A percentile compares a stretch with the other conserved stretches of the same genome.
Conservation (phyloP, 192 early-diverging fungal species). For the Coemansia reversa region DNA sequence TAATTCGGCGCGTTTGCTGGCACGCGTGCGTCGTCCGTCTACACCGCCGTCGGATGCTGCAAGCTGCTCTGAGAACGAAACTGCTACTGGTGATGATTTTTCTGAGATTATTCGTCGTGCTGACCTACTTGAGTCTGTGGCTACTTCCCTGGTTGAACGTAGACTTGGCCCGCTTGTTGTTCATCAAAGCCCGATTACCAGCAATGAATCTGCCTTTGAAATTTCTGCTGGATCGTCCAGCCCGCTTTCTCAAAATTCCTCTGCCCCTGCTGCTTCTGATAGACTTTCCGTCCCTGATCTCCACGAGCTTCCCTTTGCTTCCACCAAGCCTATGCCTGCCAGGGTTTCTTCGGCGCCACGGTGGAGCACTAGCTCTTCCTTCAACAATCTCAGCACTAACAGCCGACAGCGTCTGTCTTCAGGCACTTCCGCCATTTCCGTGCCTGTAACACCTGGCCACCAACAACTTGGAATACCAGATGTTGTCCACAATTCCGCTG, state of each 20-base stretch:
- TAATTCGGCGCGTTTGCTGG: slow-evolving; percentile 17
- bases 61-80: not conserved
- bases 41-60: not conserved
- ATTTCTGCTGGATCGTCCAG: not conserved
- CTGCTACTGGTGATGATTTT: not conserved
- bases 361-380: not conserved
- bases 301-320: not conserved
- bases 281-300: not conserved
- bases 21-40: slow-evolving; percentile 2
- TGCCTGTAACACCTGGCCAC: not conserved
- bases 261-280: not conserved
- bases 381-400: not conserved
- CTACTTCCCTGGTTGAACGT: slow-evolving; percentile 5
- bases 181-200: not conserved
- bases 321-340: not conserved
- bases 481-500: not conserved
- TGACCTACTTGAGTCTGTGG: slow-evolving; percentile 1
- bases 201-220: not conserved
- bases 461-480: slow-evolving; percentile 3
- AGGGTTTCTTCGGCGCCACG: not conserved
- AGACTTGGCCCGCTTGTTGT: not conserved
- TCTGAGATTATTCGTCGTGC: not conserved
- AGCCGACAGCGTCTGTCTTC: not conserved
- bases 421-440: not conserved
- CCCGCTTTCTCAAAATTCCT: not conserved